phyloP scores from a whole-genome alignment of 345 rosid species.

The Moringa oleifera region DNA sequence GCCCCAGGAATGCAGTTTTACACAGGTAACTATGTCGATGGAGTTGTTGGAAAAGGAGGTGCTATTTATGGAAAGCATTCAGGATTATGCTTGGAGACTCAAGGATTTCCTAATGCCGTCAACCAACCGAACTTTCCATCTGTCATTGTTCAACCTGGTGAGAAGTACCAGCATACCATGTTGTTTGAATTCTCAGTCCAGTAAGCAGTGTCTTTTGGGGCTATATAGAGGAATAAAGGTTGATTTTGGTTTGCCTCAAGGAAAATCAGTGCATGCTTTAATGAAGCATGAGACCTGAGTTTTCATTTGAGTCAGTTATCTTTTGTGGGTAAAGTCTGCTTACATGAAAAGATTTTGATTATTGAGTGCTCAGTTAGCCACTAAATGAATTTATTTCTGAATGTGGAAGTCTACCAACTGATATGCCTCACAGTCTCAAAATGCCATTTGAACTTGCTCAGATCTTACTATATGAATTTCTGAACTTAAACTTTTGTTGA shows the following conservation, averaged over 20 bases:
- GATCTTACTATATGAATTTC: too few species aligned
- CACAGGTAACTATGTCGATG: conserved; percentile 75
- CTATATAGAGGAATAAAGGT: conserved; percentile 1
- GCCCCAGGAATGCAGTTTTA: conserved; percentile 90
- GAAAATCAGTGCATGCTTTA: neutral
- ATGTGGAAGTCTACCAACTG: too few species aligned
- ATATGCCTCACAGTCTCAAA: too few species aligned
- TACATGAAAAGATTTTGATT: too few species aligned
- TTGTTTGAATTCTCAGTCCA: conserved; percentile 69
- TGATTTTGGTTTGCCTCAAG: neutral
- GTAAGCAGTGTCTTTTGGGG: conserved; percentile 12
- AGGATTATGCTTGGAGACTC: conserved; percentile 84
- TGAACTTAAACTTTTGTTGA: too few species aligned
- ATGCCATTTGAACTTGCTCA: too few species aligned
- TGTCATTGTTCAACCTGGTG: conserved; percentile 71
- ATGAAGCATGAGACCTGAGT: neutral
- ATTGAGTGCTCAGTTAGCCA: too few species aligned
- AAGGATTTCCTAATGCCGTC: conserved; percentile 84
- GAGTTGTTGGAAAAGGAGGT: conserved; percentile 67
- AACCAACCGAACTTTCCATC: conserved; percentile 81
- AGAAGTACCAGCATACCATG: conserved; percentile 73
- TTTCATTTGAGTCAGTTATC: neutral
- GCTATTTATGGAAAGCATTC: conserved; percentile 80
- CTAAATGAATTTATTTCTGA: too few species aligned
- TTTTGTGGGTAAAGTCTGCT: neutral